Percentiles rank a stretch among this genome's conserved stretches.
Evolutionary conservation across 2,329 filamentous ascomycete species (phyloP).

Genomic region (Colletotrichum coccodes): DNA sequence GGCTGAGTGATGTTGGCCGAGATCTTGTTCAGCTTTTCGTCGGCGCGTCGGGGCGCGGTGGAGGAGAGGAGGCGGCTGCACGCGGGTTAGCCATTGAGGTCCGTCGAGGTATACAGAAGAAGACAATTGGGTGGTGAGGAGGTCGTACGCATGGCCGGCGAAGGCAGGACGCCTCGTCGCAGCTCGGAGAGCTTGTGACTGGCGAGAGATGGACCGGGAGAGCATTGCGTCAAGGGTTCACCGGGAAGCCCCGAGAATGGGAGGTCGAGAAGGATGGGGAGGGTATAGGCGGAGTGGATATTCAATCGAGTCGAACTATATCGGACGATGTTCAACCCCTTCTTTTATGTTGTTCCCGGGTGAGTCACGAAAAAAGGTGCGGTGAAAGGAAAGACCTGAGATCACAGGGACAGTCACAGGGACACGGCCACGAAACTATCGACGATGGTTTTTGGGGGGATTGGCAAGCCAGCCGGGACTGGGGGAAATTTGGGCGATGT

Average conservation of each 20-base stretch:
- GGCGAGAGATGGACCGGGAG: slow-evolving; percentile 32
- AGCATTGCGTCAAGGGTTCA: slow-evolving; percentile 35
- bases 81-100: slow-evolving; percentile 20
- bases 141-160: slow-evolving; percentile 36
- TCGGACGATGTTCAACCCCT: slow-evolving; percentile 1
- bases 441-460: slow-evolving; percentile 4
- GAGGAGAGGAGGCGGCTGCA: slow-evolving; percentile 62
- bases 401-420: slow-evolving; percentile 44
- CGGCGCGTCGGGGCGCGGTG: slow-evolving; percentile 57
- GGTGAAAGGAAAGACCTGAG: slow-evolving; percentile 29
- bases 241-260: slow-evolving; percentile 6
- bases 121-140: not conserved
- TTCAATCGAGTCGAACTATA: slow-evolving; percentile 2
- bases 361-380: slow-evolving; percentile 34
- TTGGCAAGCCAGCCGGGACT: not conserved
- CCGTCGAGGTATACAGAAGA: not conserved
- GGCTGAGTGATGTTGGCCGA: slow-evolving; percentile 91
- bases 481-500: slow-evolving; percentile 41
- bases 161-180: slow-evolving; percentile 34
- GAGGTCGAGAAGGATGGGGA: not conserved
- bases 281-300: not conserved
- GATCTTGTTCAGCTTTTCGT: slow-evolving; percentile 81
- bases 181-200: slow-evolving; percentile 37
- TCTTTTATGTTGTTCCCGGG: slow-evolving; percentile 8
- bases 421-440: slow-evolving; percentile 34